Conservation (phyloP, 2,329 filamentous ascomycete species). For the Penicillium crustosum region DNA sequence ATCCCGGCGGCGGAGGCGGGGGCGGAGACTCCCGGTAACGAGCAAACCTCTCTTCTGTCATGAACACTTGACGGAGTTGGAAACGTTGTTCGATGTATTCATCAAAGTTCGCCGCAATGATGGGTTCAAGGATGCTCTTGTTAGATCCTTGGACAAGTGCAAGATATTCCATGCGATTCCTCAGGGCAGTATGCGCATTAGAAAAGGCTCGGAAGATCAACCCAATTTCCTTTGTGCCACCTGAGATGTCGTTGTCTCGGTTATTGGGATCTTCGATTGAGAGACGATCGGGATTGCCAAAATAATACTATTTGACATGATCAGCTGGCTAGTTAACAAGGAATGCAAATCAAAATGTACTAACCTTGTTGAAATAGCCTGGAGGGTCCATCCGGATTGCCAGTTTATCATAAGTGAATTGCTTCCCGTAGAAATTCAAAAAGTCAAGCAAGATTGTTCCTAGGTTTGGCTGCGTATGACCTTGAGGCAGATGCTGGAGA, state of each 20-base stretch:
- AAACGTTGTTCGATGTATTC: conserved; percentile 69
- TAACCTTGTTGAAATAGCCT: conserved; percentile 73
- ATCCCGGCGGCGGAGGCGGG: conserved; percentile 14
- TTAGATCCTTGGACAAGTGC: conserved; percentile 23
- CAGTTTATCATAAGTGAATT: conserved; percentile 67
- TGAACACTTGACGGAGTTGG: conserved; percentile 58
- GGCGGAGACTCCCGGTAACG: conserved; percentile 30
- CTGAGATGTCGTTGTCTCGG: conserved; percentile 80
- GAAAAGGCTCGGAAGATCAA: conserved; percentile 70
- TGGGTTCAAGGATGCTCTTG: conserved; percentile 65
- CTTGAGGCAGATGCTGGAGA: conserved; percentile 73
- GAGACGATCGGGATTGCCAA: conserved; percentile 62
- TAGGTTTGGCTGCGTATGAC: conserved; percentile 67
- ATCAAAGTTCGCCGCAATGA: conserved; percentile 77
- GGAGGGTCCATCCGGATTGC: conserved; percentile 77
- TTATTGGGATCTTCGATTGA: conserved; percentile 93
- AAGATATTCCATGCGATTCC: conserved; percentile 53
- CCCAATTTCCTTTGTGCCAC: conserved; percentile 71
- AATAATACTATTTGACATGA: conserved; percentile 41
- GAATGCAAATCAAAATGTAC: background rate
- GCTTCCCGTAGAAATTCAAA: conserved; percentile 82
- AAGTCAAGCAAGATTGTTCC: conserved; percentile 84
- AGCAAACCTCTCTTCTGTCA: conserved; percentile 40
- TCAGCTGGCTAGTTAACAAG: conserved; percentile 9
- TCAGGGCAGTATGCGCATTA: conserved; percentile 60